Evolutionary conservation across 805 yeast species (phyloP), one percentile per base, ranked within the genome.

Genomic region (Vanderwaltozyma tropicalis): DNA sequence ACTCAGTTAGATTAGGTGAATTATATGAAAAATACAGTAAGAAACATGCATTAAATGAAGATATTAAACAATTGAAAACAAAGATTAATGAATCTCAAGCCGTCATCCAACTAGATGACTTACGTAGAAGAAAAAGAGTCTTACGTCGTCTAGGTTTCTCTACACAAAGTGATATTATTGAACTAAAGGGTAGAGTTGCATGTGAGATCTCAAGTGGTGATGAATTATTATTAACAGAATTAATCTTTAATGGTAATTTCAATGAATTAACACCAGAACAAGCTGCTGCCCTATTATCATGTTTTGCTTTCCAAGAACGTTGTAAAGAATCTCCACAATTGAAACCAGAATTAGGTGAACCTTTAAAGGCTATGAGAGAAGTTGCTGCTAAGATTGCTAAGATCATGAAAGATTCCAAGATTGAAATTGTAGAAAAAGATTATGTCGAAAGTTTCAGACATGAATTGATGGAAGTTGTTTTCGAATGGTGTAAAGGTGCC

Each of bases 271-370:
- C 78, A 5, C 80, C 95, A 2, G 95, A 84, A 50, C 96, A 87
- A 58, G 78, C 94, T 60, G 96, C 96, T 11, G 85, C 96, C 0
- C 63, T 92, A 37, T 63, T 92, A 37, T 87, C 96, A 27, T 87
- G 96, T 63, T 92, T 89, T 62, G 96, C 94, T 5, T 92, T 92
- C 73, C 96, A 92, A 60, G 99, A 94, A 57, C 75, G 94, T 53
- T 83, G 95, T 29, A 87, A 87, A 56, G 95, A 84, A 54, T 72
- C 77, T 0, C 92, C 95, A 37, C 74, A 89, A 47, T 67, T 92
- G 49, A 78, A 83, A 49, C 87, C 95, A 0, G 96, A 87, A 48
- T 68, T 92, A 36, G 78, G 89, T n/a, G 96, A 87, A 54, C 97
- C 98, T 3, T 72, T 84, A 55, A 79, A 87, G 47, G 78, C 78